Base-by-base conservation (phyloP, 2,329 filamentous ascomycete species). In the Paramyrothecium roridum region DNA sequence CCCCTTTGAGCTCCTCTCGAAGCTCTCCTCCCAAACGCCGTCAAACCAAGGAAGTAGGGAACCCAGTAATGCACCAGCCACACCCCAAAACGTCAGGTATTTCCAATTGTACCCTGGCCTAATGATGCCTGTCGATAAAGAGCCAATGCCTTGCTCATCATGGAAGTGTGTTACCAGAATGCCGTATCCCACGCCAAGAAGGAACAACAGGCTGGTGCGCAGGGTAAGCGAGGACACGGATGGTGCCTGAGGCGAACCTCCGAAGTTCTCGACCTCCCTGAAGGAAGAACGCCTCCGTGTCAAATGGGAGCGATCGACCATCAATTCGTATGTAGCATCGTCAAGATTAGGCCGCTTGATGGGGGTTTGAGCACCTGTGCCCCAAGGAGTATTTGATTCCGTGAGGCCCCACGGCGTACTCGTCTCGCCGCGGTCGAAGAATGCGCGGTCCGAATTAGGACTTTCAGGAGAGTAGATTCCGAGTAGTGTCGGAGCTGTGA, bases 401-500 rank as follows among this genome's bases (percentile, higher is more conserved):
- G 26, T 30, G 26, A 30, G 26, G 10, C 26, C 26, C 26, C 37
- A 43, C 7, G 37, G 37, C 13, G 37, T 43, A 19, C 37, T 19
- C 6, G 37, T 43, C 37, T 87, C 85, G 60, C 85, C 84, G 56
- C 66, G 61, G 47, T 73, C 68, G 17, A 65, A 66, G 53, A 70
- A 69, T 56, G 68, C 67, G 65, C 77, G 71, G 61, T 81, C 73
- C 59, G 73, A 72, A 48, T 82, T 77, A 56, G 82, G 82, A 33
- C 81, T 80, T 1, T 84, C 83, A 8, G 85, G 86, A 12, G 86
- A 87, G 77, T 96, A 99, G 65, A 99, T 99, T 54, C 95, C 93
- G 63, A 89, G 90, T 6, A 99, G 82, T 0, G 95, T 96, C 2
- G 91, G 93, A 11, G 90, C 88, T 3, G 91, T 96, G 57, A 99